Base-by-base conservation (phyloP, 2,329 filamentous ascomycete species). In the Neoscytalidium dimidiatum region DNA sequence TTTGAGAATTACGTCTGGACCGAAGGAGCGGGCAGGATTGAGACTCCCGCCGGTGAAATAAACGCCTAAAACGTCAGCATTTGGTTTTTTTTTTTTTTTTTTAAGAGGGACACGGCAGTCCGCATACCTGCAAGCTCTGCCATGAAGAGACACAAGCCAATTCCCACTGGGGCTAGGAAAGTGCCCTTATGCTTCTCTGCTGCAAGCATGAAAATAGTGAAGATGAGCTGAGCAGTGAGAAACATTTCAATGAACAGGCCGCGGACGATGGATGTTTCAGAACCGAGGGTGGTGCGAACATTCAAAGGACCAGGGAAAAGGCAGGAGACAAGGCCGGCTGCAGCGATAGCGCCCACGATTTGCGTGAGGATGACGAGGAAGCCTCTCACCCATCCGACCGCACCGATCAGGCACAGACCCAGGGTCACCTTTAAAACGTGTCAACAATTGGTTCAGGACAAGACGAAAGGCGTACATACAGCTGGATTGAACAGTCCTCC, bases 211-310 rank as follows among this genome's bases (percentile, higher is more conserved):
- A 79, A 82, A 66, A 84, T 84, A 57, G 79, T 79, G 68, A 84
- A 82, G 66, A 83, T 77, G 19, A 84, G 76, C 69, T 79, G 71
- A n/a, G 79, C 77, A 2, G 82, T 84, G 43, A 83, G 72, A 63
- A 84, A 80, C 79, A 82, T 82, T 67, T 84, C 82, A 62, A 84
- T 83, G 69, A 77, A 84, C 3, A 84, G 69, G 13, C 81, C 82
- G 38, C 78, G 79, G 26, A 72, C 74, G 26, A 82, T 69, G 1
- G 80, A 81, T 3, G 81, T 82, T 21, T 71, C 71, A 14, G 61
- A 31, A 48, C 77, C 76, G n/a, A 83, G 75, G 4, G 74, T 78
- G 1, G 81, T 83, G 11, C 77, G 76, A 21, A 84, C 82, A 41
- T 76, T 75, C 23, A 84, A 74, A 21, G 77, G 74, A 1, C 80